Evolutionary conservation across 345 rosid species (phyloP), one percentile per base, ranked within the genome.

Genomic region (Citrus glauca): DNA sequence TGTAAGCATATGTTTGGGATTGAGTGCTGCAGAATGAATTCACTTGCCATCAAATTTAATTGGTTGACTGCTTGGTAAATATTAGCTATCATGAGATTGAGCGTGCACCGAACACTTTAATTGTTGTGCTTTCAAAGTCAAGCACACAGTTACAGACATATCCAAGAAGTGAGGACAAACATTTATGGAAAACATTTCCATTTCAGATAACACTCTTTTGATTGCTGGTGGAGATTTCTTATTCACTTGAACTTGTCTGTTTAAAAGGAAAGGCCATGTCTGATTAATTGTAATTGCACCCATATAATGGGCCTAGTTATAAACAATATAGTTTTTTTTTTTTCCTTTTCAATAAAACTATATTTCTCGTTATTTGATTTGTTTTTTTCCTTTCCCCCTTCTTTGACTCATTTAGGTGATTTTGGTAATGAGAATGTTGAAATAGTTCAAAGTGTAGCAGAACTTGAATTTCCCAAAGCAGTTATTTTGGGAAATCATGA

Each of bases 401-500:
- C 59, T 57, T n/a, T 22, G 57, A 60, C 72, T 45, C 69, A 20
- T 79, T 72, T 81, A 94, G 98, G 98, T 89, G 98, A 95, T 89
- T 93, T 91, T 82, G 98, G 95, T 38, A 81, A 93, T 70, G 95
- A 89, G 86, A 87, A 93, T 76, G 92, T 88, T 9, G 83, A 90
- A 72, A 85, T 93, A 11, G 98, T 93, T 56, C 90, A 84, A 72
- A 89, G 87, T 62, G 85, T 93, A 69, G 90, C 95, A 0, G 84
- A 80, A 68, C 90, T 93, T 68, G 57, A 87, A 61, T 87, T 91
- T 82, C 86, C 92, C 33, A 93, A 93, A 87, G 95, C 93, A 76
- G 91, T 87, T 70, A 89, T 91, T 70, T 83, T 91, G 85, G 97
- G 98, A 40, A 95, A 95, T 83, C 98, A 93, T 82, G 98, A 95